These are phyloP conservation scores for Dioscorea cayenensis DNA, from an alignment of 116 monocot genomes.

Conservation along the genomic window DNA sequence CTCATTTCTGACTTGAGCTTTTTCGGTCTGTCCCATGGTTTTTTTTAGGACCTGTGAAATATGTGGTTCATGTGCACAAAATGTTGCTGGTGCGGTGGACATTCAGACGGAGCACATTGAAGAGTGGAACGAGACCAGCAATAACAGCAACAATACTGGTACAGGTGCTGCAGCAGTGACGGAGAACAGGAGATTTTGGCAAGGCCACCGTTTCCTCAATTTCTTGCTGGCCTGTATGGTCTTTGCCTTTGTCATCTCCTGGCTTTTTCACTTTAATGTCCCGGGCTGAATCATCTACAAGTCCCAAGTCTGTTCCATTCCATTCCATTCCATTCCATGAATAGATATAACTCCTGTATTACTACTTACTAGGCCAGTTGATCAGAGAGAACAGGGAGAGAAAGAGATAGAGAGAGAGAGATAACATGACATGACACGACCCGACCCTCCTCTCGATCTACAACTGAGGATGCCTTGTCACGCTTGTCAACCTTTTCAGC, in stretches of 20 bases:
- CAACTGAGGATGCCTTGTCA: too few relatives aligned
- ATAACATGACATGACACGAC: too few relatives aligned
- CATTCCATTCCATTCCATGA: too few relatives aligned
- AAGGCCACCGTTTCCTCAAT: constrained; percentile 82
- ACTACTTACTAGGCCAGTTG: too few relatives aligned
- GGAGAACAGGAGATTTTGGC: constrained; percentile 73
- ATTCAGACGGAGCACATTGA: constrained; percentile 44
- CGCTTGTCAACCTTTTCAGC: too few relatives aligned
- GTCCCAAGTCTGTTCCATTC: too few relatives aligned
- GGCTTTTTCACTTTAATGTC: constrained; percentile 96
- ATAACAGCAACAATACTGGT: background rate
- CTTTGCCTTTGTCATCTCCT: constrained; percentile 86
- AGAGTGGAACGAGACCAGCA: constrained; percentile 51
- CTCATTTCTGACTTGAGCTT: background rate
- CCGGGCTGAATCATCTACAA: constrained; percentile 19
- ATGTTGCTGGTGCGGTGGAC: constrained; percentile 30
- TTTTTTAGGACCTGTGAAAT: constrained; percentile 71
- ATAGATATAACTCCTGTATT: too few relatives aligned
- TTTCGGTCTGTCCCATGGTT: too few relatives aligned
- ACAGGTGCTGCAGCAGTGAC: background rate
- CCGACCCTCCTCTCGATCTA: too few relatives aligned
- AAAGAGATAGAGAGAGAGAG: too few relatives aligned
- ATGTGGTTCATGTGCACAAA: constrained; percentile 75
- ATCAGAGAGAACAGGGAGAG: too few relatives aligned
- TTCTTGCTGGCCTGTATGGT: constrained; percentile 90